Base-by-base conservation (phyloP, 306 rosid genomes). In the Sechiopsis laciniata region DNA sequence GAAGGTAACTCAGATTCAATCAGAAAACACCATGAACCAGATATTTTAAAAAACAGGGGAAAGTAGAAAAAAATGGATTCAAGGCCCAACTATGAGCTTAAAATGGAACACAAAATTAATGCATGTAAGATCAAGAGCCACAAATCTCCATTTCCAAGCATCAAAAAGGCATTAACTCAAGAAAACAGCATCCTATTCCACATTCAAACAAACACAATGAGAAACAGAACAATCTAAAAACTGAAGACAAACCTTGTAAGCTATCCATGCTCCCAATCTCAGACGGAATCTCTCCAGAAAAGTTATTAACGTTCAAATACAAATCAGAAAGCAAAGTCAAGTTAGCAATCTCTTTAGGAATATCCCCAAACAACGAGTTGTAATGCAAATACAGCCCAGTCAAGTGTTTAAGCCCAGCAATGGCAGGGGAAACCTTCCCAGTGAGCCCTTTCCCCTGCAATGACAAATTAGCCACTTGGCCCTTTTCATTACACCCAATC, bases 361-460 rank as follows among this genome's bases (percentile, higher is more conserved):
- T 78, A 6, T 80, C 74, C 4, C 89, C 89, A 48, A 29, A 60
- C 77, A 85, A 76, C 10, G 87, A 78, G 76, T 85, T 85, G 73
- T 83, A 85, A 56, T 85, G 89, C 52, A 85, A 55, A 70, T 83
- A 85, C 20, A 85, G 74, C 2, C 87, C 89, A 53, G 87, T 85
- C 77, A 85, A 71, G 85, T 80, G 82, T 77, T 60, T 76, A 15
- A 85, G 83, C 14, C 69, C 78, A 19, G 80, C 84, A 74, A 85
- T 78, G 66, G 89, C 75, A 40, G 74, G 71, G 10, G 87, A 82
- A n/a, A 85, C 66, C 48, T 73, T 58, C 24, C 89, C 89, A 73
- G 75, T 40, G 12, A 85, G 83, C 4, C 89, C 89, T 72, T 76
- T 85, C 19, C 89, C 89, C 46, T 85, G 89, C 26, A 85, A 55